Conservation (phyloP, 257 asterid genomes). For the Plectranthus barbatus region DNA sequence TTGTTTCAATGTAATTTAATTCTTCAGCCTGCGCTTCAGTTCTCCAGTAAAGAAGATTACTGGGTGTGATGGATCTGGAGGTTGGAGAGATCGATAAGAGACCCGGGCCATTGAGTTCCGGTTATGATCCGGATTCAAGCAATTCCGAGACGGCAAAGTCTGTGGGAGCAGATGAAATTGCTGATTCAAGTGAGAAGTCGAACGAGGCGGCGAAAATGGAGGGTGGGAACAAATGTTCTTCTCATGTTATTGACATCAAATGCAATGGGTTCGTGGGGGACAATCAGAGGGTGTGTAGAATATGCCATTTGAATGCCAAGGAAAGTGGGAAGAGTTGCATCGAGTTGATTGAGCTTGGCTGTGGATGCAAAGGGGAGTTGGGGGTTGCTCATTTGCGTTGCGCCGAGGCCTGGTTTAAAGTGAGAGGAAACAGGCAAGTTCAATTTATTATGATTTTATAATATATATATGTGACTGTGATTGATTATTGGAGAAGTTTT, state of each 20-base stretch:
- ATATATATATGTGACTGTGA: neutral
- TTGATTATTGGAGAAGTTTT: neutral
- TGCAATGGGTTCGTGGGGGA: constrained; percentile 20
- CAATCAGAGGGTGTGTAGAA: constrained; percentile 44
- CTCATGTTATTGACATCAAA: constrained; percentile 33
- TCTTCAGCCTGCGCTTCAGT: too few species aligned
- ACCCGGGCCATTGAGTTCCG: neutral
- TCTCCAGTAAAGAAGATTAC: neutral
- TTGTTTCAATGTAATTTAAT: neutral
- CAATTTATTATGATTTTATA: neutral
- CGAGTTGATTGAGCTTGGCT: constrained; percentile 74
- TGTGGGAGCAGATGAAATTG: constrained; percentile 5
- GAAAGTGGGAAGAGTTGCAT: constrained; percentile 26
- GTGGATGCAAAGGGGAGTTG: constrained; percentile 92
- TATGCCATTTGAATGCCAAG: constrained; percentile 64
- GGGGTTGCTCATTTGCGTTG: constrained; percentile 63
- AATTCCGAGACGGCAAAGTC: constrained; percentile 10
- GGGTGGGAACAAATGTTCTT: constrained; percentile 17
- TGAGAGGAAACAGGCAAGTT: constrained; percentile 62
- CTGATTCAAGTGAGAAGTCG: constrained; percentile 11
- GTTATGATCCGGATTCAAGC: constrained; percentile 2
- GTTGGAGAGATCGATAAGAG: constrained; percentile 6
- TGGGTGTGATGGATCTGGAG: constrained; percentile 20
- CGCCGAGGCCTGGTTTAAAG: constrained; percentile 75
- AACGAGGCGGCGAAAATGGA: constrained; percentile 12